Evolutionary conservation across 2,329 filamentous ascomycete genomes (phyloP), one percentile per base, ranked within the genome.

Genomic region (Pseudonectria buxi): DNA sequence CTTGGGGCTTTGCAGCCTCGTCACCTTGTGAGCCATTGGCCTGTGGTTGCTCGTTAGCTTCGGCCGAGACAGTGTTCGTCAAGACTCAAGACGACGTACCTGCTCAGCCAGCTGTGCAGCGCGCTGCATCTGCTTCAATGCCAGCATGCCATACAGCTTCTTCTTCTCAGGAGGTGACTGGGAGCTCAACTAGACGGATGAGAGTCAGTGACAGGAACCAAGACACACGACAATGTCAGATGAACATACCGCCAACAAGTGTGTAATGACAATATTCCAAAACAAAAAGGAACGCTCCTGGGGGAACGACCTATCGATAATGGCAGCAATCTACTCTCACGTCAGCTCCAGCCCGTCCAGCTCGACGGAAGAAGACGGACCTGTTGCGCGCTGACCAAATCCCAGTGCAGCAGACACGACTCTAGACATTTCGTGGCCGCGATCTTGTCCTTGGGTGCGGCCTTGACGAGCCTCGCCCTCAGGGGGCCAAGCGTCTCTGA

Each of bases 351-450:
- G 3, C 10, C 12, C 11, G 14, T 10, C 24, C 16, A 10, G 24
- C n/a, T 15, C 32, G 13, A 32, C 24, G 2, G 3, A n/a, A 12
- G 10, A 7, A 30, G 4, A 3, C 6, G 14, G 10, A 3, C 72
- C 61, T 75, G 71, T 51, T 78, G 74, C 3, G 73, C 72, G 47
- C 71, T 74, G 37, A 64, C 59, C 36, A 77, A 62, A 44, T 79
- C 75, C 63, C 71, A 74, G 34, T 72, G 62, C 41, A 69, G 56
- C 35, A 78, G 47, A 44, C 74, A 78, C 7, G 68, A 65, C 44
- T 72, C 65, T 29, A 78, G 57, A 39, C 69, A 76, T 28, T 59
- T 61, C 7, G 62, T 57, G 5, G 57, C 65, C 13, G 52, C 50
- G 22, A 49, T 53, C 41, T 62, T 67, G 38, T 69, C 64, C 45